These are phyloP conservation scores for Cryomyces minteri DNA, from an alignment of 495 filamentous ascomycete genomes.

Conservation along the genomic window DNA sequence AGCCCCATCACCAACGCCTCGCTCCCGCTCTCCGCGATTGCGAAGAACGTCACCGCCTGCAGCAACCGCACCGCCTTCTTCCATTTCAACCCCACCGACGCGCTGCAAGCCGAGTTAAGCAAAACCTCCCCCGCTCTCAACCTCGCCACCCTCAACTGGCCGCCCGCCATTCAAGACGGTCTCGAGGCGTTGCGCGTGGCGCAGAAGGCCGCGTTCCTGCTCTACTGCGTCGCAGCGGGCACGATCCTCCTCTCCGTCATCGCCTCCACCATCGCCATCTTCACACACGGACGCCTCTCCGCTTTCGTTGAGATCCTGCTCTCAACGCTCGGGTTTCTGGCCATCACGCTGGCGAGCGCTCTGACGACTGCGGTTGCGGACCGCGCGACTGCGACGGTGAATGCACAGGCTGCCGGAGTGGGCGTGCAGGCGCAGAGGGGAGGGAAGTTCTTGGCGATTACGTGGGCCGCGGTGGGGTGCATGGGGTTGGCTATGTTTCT, in stretches of 20 bases:
- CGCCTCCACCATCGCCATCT: constrained; percentile 22
- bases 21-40: constrained; percentile 8
- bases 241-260: constrained; percentile 38
- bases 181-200: constrained; percentile 29
- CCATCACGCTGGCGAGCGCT: constrained; percentile 39
- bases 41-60: constrained; percentile 41
- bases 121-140: constrained; percentile 33
- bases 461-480: constrained; percentile 36
- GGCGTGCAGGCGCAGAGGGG: constrained; percentile 35
- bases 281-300: constrained; percentile 20
- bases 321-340: constrained; percentile 25
- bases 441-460: constrained; percentile 36
- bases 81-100: constrained; percentile 39
- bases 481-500: constrained; percentile 26
- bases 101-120: constrained; percentile 32
- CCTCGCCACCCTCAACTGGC: constrained; percentile 39
- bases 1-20: constrained; percentile 28
- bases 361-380: constrained; percentile 41
- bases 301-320: constrained; percentile 27
- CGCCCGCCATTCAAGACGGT: constrained; percentile 38
- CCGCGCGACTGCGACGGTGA: constrained; percentile 36
- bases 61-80: constrained; percentile 34
- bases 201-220: constrained; percentile 34
- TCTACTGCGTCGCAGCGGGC: constrained; percentile 45
- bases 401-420: constrained; percentile 35